Conservation (phyloP, 2,329 filamentous ascomycete genomes). For the Monilinia laxa region DNA sequence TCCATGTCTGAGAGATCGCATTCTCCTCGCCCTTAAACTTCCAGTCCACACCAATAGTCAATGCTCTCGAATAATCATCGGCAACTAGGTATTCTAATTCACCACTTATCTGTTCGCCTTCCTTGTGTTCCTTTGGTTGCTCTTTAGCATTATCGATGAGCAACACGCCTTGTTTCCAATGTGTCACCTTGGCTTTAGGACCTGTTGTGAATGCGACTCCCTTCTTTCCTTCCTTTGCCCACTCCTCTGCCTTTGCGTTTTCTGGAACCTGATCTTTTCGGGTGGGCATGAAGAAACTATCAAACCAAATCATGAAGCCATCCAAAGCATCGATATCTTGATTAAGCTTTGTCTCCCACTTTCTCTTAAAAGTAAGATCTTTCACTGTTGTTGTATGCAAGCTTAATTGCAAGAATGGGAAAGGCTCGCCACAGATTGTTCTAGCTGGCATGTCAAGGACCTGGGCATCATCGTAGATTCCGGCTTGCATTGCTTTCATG, state of each 20-base stretch:
- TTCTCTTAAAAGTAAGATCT: slow-evolving; percentile 73
- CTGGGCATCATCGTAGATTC: slow-evolving; percentile 78
- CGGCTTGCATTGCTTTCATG: slow-evolving; percentile 85
- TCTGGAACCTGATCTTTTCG: slow-evolving; percentile 49
- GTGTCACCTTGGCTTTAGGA: slow-evolving; percentile 72
- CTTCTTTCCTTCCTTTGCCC: slow-evolving; percentile 55
- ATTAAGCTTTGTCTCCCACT: slow-evolving; percentile 62
- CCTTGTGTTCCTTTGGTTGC: slow-evolving; percentile 48
- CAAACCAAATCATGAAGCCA: slow-evolving; percentile 90
- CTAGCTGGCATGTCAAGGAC: slow-evolving; percentile 67
- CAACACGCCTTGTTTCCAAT: slow-evolving; percentile 86
- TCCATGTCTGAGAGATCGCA: slow-evolving; percentile 37
- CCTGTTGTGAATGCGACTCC: slow-evolving; percentile 87
- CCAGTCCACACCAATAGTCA: slow-evolving; percentile 67
- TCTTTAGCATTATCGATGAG: slow-evolving; percentile 59
- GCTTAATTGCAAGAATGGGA: slow-evolving; percentile 72
- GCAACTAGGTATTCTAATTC: slow-evolving; percentile 69
- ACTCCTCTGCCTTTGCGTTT: slow-evolving; percentile 60
- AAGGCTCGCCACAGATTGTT: slow-evolving; percentile 58
- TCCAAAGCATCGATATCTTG: slow-evolving; percentile 70
- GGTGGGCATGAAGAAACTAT: slow-evolving; percentile 80
- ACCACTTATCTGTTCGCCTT: slow-evolving; percentile 61
- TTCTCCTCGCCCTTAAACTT: slow-evolving; percentile 34
- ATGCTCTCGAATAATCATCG: slow-evolving; percentile 65
- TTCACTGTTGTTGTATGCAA: slow-evolving; percentile 69